Percentiles rank a stretch among this genome's conserved stretches.
Evolutionary conservation across 164 flowering plant genomes (phyloP).

Genomic region (Cinnamomum chago): DNA sequence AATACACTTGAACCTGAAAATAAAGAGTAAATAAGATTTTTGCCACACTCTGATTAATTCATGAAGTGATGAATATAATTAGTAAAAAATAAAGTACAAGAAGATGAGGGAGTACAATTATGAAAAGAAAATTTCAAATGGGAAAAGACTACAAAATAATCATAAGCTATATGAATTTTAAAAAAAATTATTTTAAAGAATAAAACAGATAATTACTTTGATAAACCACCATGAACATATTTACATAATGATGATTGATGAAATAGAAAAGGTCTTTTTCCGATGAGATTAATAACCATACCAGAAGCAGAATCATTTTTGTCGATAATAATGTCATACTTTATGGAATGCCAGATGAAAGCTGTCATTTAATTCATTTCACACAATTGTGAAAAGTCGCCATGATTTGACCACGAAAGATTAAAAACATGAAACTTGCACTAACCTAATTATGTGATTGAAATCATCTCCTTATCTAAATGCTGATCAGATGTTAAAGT

Average conservation of each 20-base stretch:
- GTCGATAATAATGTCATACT: too few species aligned
- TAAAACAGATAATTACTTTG: too few species aligned
- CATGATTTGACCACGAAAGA: not conserved
- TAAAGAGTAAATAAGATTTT: not conserved
- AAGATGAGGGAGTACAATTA: not conserved
- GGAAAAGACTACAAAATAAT: not conserved
- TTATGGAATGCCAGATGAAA: not conserved
- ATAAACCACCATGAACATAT: not conserved
- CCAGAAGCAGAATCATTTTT: too few species aligned
- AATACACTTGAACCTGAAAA: slow-evolving; percentile 89
- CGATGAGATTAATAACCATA: too few species aligned
- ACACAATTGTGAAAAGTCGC: not conserved
- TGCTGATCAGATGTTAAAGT: not conserved
- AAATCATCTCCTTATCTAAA: not conserved
- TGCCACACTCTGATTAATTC: not conserved
- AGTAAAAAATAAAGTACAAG: not conserved
- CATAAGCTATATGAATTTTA: not conserved
- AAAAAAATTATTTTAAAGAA: too few species aligned
- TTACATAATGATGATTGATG: not conserved
- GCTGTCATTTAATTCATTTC: not conserved
- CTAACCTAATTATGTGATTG: not conserved
- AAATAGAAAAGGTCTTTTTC: too few species aligned
- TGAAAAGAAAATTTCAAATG: not conserved
- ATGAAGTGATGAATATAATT: not conserved
- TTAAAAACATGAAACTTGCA: not conserved